These are phyloP conservation scores for Trypanosoma theileri DNA, from an alignment of 208 protist species.

Conservation along the genomic window DNA sequence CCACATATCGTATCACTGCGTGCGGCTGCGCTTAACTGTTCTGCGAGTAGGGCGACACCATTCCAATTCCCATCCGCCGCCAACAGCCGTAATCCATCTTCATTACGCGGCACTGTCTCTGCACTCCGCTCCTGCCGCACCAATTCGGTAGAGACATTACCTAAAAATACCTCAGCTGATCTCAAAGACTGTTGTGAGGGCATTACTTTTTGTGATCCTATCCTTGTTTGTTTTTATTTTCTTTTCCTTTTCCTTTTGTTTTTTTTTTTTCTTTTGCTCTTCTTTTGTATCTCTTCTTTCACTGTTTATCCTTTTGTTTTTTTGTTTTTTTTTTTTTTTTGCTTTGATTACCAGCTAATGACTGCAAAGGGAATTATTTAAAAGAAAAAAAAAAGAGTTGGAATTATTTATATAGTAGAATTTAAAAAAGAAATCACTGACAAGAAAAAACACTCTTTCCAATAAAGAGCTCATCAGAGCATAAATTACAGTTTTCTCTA, in stretches of 20 bases:
- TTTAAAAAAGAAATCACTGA: neutral
- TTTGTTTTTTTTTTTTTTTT: neutral
- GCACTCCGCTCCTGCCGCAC: constrained; percentile 13
- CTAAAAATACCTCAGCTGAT: constrained; percentile 18
- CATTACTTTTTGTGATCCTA: constrained; percentile 2
- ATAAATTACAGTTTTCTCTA: too few species aligned
- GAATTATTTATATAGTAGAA: neutral
- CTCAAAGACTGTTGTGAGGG: constrained; percentile 13
- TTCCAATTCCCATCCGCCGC: constrained; percentile 75
- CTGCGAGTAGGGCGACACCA: constrained; percentile 52
- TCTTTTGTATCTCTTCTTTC: neutral
- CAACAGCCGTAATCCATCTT: constrained; percentile 53
- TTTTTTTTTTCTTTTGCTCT: too few species aligned
- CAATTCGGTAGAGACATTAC: constrained; percentile 3
- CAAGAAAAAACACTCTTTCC: neutral
- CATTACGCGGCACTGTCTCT: constrained; percentile 44
- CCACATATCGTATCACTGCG: constrained; percentile 14
- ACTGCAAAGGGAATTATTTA: constrained; percentile 28
- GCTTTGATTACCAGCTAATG: neutral
- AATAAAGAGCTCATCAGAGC: too few species aligned
- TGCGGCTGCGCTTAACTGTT: constrained; percentile 49
- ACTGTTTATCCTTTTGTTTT: neutral
- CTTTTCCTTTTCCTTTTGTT: neutral
- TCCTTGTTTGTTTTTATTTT: neutral
- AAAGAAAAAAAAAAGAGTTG: constrained; percentile 10